A percentile compares a stretch with the other conserved stretches of the same genome.
Conservation (phyloP, 192 early-diverging fungal genomes). For the Coemansia sp. region DNA sequence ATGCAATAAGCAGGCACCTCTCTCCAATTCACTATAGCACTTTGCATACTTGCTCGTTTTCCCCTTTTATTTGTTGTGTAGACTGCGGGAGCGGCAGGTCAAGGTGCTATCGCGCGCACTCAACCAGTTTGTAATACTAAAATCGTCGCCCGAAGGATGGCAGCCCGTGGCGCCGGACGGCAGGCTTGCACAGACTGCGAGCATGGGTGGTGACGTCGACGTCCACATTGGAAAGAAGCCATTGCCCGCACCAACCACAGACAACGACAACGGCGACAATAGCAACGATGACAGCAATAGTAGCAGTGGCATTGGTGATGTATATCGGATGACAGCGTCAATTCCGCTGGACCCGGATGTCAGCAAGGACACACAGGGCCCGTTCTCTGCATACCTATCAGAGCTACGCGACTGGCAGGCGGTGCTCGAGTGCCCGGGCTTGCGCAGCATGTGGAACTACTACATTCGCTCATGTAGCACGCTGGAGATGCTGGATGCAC, state of each 20-base stretch:
- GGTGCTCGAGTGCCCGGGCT: conserved; percentile 46
- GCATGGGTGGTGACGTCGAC: conserved; percentile 36
- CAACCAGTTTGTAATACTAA: conserved; percentile 45
- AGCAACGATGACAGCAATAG: neutral
- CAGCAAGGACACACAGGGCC: conserved; percentile 45
- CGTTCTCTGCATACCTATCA: conserved; percentile 37
- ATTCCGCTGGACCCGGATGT: conserved; percentile 41
- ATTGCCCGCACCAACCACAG: neutral
- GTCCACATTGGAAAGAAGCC: conserved; percentile 32
- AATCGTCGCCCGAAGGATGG: conserved; percentile 46
- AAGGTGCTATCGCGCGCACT: conserved; percentile 43
- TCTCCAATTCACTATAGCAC: neutral
- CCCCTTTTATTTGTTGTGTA: too few relatives aligned
- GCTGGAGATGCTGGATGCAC: conserved; percentile 50
- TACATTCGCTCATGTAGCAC: conserved; percentile 30
- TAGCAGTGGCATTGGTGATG: conserved; percentile 10
- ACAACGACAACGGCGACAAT: neutral
- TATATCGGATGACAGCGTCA: conserved; percentile 48
- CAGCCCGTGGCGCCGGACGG: conserved; percentile 18
- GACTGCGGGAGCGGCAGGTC: conserved; percentile 48
- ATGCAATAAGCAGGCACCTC: too few relatives aligned
- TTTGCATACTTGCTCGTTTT: neutral
- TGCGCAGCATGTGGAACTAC: conserved; percentile 53
- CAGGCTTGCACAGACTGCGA: conserved; percentile 7
- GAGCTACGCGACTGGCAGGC: conserved; percentile 57